These are phyloP conservation scores for Dothidotthia symphoricarpi DNA, from an alignment of 2,329 filamentous ascomycete genomes.

Conservation along the genomic window DNA sequence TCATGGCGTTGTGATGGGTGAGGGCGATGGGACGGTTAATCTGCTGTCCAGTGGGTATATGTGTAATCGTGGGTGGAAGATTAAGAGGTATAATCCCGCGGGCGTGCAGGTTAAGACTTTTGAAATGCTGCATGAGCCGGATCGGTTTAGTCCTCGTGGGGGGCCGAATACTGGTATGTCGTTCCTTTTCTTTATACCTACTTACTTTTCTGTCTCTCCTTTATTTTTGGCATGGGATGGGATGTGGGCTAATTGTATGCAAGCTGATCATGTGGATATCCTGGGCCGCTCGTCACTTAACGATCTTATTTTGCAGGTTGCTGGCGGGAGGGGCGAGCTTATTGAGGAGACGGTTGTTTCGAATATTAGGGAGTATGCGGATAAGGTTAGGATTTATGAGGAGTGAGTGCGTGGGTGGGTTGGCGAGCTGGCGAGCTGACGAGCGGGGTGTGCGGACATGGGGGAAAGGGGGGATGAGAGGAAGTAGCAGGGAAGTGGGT, in stretches of 20 bases:
- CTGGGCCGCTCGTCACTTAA: slow-evolving; percentile 85
- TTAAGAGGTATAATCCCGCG: slow-evolving; percentile 90
- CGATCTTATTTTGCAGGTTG: slow-evolving; percentile 82
- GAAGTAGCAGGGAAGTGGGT: too few relatives aligned
- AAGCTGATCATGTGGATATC: slow-evolving; percentile 96
- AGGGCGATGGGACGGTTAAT: slow-evolving; percentile 94
- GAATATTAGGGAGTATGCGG: slow-evolving; percentile 78
- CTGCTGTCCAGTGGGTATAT: slow-evolving; percentile 92
- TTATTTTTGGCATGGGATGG: not conserved
- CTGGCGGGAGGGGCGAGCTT: slow-evolving; percentile 76
- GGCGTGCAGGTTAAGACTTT: slow-evolving; percentile 77
- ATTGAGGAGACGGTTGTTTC: slow-evolving; percentile 78
- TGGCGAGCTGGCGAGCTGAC: too few relatives aligned
- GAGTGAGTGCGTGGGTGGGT: too few relatives aligned
- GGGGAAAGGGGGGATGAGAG: too few relatives aligned
- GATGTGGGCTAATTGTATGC: slow-evolving; percentile 5
- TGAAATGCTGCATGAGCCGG: slow-evolving; percentile 96
- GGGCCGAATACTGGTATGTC: slow-evolving; percentile 61
- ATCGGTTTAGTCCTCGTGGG: slow-evolving; percentile 79
- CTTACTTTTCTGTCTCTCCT: not conserved
- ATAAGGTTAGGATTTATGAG: slow-evolving; percentile 79
- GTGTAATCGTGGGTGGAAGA: slow-evolving; percentile 92
- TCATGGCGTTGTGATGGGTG: slow-evolving; percentile 90
- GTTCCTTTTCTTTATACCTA: not conserved
- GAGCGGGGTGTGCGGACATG: too few relatives aligned